Percentiles rank a stretch among this genome's conserved stretches.
Conservation (phyloP, 2,329 filamentous ascomycete genomes). For the Calonectria naviculata region DNA sequence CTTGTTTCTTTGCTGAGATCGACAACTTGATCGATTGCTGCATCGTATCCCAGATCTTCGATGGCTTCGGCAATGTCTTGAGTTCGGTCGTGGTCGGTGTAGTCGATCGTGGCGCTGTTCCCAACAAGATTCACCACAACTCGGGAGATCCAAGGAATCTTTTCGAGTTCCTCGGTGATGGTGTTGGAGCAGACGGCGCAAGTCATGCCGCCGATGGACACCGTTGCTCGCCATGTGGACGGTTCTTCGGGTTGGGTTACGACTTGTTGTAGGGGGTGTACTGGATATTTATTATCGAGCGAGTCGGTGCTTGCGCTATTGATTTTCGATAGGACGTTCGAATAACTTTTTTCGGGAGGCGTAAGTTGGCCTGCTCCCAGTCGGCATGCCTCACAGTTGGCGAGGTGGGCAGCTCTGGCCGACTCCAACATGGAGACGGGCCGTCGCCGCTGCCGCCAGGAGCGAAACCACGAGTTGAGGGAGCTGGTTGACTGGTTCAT, state of each 20-base stretch:
- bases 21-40: slow-evolving; percentile 63
- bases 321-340: slow-evolving; percentile 18
- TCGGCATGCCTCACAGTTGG: slow-evolving; percentile 52
- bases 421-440: slow-evolving; percentile 37
- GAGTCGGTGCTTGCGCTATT: slow-evolving; percentile 19
- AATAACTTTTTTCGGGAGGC: slow-evolving; percentile 9
- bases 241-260: slow-evolving; percentile 19
- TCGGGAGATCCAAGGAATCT: slow-evolving; percentile 66
- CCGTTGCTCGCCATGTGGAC: slow-evolving; percentile 57
- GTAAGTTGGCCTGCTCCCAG: slow-evolving; percentile 16
- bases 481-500: slow-evolving; percentile 32
- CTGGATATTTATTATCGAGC: slow-evolving; percentile 8
- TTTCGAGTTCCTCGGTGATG: slow-evolving; percentile 69
- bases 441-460: slow-evolving; percentile 41
- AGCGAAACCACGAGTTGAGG: slow-evolving; percentile 45
- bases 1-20: slow-evolving; percentile 56
- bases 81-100: slow-evolving; percentile 48
- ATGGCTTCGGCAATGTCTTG: slow-evolving; percentile 58
- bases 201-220: slow-evolving; percentile 80
- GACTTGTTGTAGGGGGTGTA: slow-evolving; percentile 37
- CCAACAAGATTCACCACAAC: slow-evolving; percentile 73
- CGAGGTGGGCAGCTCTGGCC: slow-evolving; percentile 46
- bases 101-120: slow-evolving; percentile 73
- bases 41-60: slow-evolving; percentile 75
- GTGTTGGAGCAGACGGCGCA: slow-evolving; percentile 76